Evolutionary conservation across 352 stramenopile species (phyloP), one percentile per base, ranked within the genome.

Genomic region (Elongisporangium anandrum): DNA sequence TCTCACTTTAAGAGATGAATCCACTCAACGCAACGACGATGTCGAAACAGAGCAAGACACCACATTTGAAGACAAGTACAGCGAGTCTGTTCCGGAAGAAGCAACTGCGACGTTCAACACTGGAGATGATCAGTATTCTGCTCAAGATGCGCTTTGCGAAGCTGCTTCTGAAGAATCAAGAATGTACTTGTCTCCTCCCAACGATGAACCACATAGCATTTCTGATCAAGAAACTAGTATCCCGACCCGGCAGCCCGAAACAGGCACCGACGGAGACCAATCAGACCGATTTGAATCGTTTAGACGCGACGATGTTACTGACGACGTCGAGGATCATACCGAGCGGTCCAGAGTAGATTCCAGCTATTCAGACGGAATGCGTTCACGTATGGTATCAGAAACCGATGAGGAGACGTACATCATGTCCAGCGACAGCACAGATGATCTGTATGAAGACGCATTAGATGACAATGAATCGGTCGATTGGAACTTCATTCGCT

Each of bases 401-500:
- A 19, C 22, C 20, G 51, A 38, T 19, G 23, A 55, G 2, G 51
- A 55, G 26, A 29, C 19, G 24, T 17, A 51, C 17, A n/a, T 23
- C 17, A 21, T 45, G n/a, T 58, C 15, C 3, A 45, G 24, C 12
- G 65, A 63, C 19, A 58, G 45, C 52, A 60, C 12, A 5, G 55
- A 74, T 19, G 59, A 68, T 3, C 23, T 63, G 9, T 70, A 62
- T 7, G 54, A 69, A 57, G 66, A 73, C 49, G 62, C 66, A 12
- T 24, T 70, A 15, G 55, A 66, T n/a, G 41, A 26, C 5, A 52
- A 6, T 4, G 34, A 45, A 2, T 12, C 9, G 47, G 19, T 29
- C 3, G 19, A 47, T 21, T 56, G 34, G 34, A 12, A 45, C 34
- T 4, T 45, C 10, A 16, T 38, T 12, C 26, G 26, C 26, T 38